Base-by-base conservation (phyloP, 208 protist genomes). In the Crithidia expoeki region DNA sequence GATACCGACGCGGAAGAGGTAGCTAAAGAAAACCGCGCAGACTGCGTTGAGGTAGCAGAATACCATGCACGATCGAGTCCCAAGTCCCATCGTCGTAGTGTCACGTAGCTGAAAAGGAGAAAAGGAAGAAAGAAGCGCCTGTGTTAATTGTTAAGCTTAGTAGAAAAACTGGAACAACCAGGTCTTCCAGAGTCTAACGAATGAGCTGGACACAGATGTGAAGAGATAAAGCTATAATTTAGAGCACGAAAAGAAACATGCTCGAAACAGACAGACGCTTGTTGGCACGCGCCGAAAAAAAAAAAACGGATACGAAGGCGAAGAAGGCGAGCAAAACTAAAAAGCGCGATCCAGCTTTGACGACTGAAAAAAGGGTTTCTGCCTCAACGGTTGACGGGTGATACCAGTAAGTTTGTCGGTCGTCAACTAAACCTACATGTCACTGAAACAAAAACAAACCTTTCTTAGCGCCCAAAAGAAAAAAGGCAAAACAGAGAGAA, bases 21-120 rank as follows among this genome's bases (percentile, higher is more conserved):
- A 92, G 36, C 78, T 84, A 62, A 95, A 83, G 23, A 95, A 68
- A n/a, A 93, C 85, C 1, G 78, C 88, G 38, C 81, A 89, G 9
- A 80, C 77, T 23, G 76, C 81, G 65, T 90, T 95, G 7, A 90
- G 64, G 70, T 79, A 90, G 56, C 85, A 90, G 73, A 95, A 95
- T 50, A 87, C 79, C 65, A 93, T 89, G 52, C 85, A 93, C 0
- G 72, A 83, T 17, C 81, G 83, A 7, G 83, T 80, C 19, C 79
- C 80, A 12, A 81, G 40, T 2, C 85, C 80, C 85, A 90, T 90
- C 42, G 57, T 42, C n/a, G 17, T 34, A 68, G 42, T 40, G 62
- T 12, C 49, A 50, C 32, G 49, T 12, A 50, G 28, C 7, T 27
- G 65, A 72, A 52, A 30, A 21, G 25, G 50, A 50, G 21, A 51